Evolutionary conservation across 495 filamentous ascomycete species (phyloP).

Genomic region (Daldinia bambusicola): DNA sequence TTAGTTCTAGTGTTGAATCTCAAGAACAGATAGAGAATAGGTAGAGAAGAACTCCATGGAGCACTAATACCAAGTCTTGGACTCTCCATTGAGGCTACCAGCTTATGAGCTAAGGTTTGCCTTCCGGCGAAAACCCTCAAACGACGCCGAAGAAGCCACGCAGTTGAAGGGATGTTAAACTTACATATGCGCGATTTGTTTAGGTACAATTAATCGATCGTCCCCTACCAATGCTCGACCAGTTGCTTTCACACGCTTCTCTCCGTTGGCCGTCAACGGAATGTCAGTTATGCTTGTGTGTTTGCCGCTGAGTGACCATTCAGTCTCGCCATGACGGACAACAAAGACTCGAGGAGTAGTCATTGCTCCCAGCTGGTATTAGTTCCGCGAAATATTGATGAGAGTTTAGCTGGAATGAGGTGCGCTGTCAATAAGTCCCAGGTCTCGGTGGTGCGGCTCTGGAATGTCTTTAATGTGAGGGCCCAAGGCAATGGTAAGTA

Average conservation of each 20-base stretch:
- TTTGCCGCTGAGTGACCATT: constrained; percentile 93
- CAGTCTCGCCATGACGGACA: constrained; percentile 91
- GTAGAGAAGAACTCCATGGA: background rate
- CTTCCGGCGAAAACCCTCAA: constrained; percentile 2
- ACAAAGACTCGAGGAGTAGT: constrained; percentile 86
- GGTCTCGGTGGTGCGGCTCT: background rate
- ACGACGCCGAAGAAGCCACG: background rate
- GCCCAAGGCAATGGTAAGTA: background rate
- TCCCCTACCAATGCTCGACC: constrained; percentile 84
- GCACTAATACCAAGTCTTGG: background rate
- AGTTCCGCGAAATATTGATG: background rate
- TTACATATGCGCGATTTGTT: constrained; percentile 78
- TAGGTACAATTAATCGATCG: constrained; percentile 86
- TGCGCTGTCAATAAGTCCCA: background rate
- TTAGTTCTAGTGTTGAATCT: background rate
- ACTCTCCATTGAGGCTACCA: background rate
- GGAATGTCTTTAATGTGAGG: background rate
- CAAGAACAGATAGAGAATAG: background rate
- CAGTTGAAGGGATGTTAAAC: constrained; percentile 30
- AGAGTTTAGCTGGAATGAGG: background rate
- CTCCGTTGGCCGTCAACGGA: constrained; percentile 84
- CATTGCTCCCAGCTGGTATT: constrained; percentile 43
- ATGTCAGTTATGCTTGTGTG: constrained; percentile 92
- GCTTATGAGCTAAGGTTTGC: background rate
- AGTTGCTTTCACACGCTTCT: constrained; percentile 83